Percentiles rank a stretch among this genome's conserved stretches.
Evolutionary conservation across 768 basidiomycete species (phyloP).

Genomic region (Pleurotus salmoneostramineus): DNA sequence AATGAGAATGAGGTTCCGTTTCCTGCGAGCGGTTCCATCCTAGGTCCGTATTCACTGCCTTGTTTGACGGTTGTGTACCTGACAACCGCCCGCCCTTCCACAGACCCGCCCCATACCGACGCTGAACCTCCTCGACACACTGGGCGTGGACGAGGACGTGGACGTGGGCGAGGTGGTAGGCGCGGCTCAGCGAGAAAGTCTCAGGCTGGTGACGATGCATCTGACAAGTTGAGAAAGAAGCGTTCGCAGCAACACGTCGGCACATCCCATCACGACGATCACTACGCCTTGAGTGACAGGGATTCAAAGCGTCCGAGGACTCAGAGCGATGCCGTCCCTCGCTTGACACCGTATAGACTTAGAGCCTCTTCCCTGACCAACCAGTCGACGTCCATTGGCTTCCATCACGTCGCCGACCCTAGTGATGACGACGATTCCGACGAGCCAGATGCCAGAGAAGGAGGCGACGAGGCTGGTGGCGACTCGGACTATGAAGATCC

Average conservation of each 20-base stretch:
- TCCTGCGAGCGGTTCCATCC: not conserved
- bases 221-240: not conserved
- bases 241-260: not conserved
- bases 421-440: conserved; percentile 1
- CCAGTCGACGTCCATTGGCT: not conserved
- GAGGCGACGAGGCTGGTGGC: conserved; percentile 6
- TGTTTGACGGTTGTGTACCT: too few relatives aligned
- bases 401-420: not conserved
- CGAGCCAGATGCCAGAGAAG: not conserved
- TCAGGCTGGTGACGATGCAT: not conserved
- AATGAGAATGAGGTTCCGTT: not conserved
- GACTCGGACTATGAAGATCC: conserved; percentile 19
- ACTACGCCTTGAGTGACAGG: not conserved
- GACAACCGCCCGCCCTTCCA: too few relatives aligned
- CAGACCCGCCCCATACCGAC: not conserved
- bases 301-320: not conserved
- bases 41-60: not conserved
- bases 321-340: not conserved
- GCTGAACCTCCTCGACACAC: not conserved
- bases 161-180: not conserved
- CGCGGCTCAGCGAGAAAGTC: not conserved
- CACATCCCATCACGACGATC: not conserved
- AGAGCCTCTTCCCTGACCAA: not conserved
- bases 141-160: not conserved
- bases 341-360: not conserved